Evolutionary conservation across 2,329 filamentous ascomycete genomes (phyloP).

Genomic region (Penicillium sp.): DNA sequence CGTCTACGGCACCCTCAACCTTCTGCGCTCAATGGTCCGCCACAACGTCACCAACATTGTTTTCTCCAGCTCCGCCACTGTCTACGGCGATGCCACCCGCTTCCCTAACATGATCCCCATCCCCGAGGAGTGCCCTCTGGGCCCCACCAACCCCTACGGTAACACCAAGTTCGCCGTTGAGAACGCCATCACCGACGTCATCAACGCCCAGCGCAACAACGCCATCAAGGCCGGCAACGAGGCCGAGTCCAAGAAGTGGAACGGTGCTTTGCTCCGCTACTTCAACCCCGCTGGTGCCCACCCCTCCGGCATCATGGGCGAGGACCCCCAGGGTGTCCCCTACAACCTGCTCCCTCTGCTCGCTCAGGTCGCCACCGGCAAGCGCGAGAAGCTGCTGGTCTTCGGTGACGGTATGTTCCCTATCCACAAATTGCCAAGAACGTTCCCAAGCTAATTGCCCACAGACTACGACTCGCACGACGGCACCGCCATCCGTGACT

Average conservation of each 20-base stretch:
- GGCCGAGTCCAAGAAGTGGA: constrained; percentile 70
- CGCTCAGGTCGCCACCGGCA: constrained; percentile 91
- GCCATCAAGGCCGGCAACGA: constrained; percentile 71
- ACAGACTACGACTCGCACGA: constrained; percentile 66
- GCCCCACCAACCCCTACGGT: constrained; percentile 95
- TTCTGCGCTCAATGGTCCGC: constrained; percentile 79
- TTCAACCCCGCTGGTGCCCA: constrained; percentile 97
- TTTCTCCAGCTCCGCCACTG: constrained; percentile 96
- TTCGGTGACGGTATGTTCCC: constrained; percentile 73
- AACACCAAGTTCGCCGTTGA: constrained; percentile 94
- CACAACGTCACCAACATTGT: constrained; percentile 95
- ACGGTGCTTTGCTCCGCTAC: constrained; percentile 87
- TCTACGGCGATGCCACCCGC: constrained; percentile 95
- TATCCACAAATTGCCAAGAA: not conserved
- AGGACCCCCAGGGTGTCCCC: constrained; percentile 91
- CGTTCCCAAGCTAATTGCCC: constrained; percentile 1
- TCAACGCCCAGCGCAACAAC: constrained; percentile 80
- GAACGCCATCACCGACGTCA: constrained; percentile 81
- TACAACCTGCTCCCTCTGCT: constrained; percentile 93
- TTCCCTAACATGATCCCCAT: constrained; percentile 99
- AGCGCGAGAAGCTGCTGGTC: constrained; percentile 87
- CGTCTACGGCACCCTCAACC: constrained; percentile 82
- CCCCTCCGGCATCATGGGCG: constrained; percentile 93
- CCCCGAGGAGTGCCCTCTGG: constrained; percentile 91
- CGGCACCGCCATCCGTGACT: constrained; percentile 62